A percentile compares a stretch with the other conserved stretches of the same genome.
Evolutionary conservation across 2,329 filamentous ascomycete species (phyloP).

Genomic region (Hypoxylon sp.): DNA sequence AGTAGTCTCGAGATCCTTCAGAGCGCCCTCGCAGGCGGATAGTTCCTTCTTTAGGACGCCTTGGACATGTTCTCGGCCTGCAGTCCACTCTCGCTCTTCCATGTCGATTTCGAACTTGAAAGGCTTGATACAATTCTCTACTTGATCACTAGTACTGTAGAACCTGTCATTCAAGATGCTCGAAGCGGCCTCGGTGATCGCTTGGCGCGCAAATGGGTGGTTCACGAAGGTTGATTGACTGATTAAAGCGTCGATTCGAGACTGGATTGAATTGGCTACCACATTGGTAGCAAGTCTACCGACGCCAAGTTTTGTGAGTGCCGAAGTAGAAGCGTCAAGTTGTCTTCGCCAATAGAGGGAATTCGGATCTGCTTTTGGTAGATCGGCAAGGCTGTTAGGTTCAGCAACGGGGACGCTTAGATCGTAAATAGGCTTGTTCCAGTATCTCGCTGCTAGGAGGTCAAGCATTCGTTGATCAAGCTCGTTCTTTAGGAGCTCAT

Average conservation of each 20-base stretch:
- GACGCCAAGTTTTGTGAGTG: conserved; percentile 93
- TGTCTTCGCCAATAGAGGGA: conserved; percentile 94
- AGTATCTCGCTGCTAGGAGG: conserved; percentile 91
- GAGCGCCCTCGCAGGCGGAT: conserved; percentile 83
- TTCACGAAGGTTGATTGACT: conserved; percentile 85
- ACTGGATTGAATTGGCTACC: conserved; percentile 88
- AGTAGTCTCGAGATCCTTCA: conserved; percentile 80
- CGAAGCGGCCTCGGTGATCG: conserved; percentile 92
- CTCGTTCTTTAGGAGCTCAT: conserved; percentile 89
- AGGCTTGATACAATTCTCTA: conserved; percentile 99
- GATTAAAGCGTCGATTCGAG: conserved; percentile 84
- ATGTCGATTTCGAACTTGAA: conserved; percentile 99
- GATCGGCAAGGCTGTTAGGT: conserved; percentile 78
- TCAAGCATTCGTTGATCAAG: conserved; percentile 96
- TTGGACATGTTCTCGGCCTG: conserved; percentile 86
- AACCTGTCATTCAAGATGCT: conserved; percentile 94
- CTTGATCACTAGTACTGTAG: conserved; percentile 96
- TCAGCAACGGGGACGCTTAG: conserved; percentile 77
- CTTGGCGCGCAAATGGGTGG: conserved; percentile 92
- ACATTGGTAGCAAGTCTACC: conserved; percentile 93
- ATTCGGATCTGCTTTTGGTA: conserved; percentile 87
- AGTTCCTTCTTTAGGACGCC: conserved; percentile 89
- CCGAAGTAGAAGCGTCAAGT: conserved; percentile 90
- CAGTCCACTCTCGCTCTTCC: conserved; percentile 88
- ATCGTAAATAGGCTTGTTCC: conserved; percentile 95